Base-by-base conservation (phyloP, 345 rosid genomes). In the Dipteronia dyeriana region DNA sequence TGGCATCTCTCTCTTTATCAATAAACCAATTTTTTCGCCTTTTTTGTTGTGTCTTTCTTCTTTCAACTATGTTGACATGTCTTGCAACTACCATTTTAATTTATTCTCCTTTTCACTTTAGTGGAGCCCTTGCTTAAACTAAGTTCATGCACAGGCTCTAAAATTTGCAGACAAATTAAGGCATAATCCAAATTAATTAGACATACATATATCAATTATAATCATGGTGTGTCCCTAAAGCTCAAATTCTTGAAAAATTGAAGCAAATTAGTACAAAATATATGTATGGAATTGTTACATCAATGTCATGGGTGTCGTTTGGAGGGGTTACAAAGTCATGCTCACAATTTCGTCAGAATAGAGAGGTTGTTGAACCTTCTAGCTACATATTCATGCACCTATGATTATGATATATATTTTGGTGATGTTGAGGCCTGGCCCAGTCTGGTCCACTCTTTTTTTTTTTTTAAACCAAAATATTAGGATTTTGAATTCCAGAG, bases 231-330 rank as follows among this genome's bases (percentile, higher is more conserved):
- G 43, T 47, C 66, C 17, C 22, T 25, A 17, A 45, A 57, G 38
- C 11, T 2, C 4, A 70, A 45, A 11, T 20, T 11, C 26, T 68
- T 19, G 20, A 9, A 47, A 10, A 51, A 51, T n/a, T 56, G 54
- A 29, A 60, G 60, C 26, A 23, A 43, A 16, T 66, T 4, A 9
- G 49, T 53, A n/a, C 56, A 57, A 76, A 71, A 43, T 75, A 7
- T 16, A 17, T 25, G 7, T 10, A 49, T 29, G 63, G 9, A 59
- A 66, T 57, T 66, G 70, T 76, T 80, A 62, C 71, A 71, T 81
- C 88, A 70, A 26, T 19, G 56, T 71, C 68, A 29, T 19, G 4
- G 22, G 9, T 83, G 88, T 77, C 77, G 72, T 81, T 83, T 76
- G 73, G 83, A 68, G 70, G 78, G 82, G 61, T 56, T 45, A 76